phyloP scores from a whole-genome alignment of 306 rosid genomes.

The Rosa multiflora region DNA sequence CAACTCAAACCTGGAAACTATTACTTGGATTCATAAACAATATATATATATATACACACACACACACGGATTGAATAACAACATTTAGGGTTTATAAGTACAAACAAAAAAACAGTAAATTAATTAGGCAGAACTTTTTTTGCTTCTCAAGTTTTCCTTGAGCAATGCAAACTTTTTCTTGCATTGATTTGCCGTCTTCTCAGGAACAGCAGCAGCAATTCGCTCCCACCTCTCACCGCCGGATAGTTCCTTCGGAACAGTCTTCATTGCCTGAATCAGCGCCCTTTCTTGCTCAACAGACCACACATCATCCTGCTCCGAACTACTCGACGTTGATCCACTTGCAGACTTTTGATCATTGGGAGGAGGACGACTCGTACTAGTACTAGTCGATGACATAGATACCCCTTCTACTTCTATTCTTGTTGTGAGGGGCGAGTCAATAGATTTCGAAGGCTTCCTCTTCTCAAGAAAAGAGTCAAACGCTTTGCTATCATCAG shows the following conservation, averaged over 20 bases:
- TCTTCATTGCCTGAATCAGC: constrained; percentile 85
- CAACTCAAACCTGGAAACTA: no score
- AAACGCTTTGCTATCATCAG: constrained; percentile 83
- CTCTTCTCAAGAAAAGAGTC: constrained; percentile 94
- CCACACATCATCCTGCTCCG: constrained; percentile 73
- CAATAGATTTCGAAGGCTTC: constrained; percentile 74
- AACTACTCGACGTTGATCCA: constrained; percentile 45
- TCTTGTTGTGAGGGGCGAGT: constrained; percentile 82
- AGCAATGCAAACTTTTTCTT: constrained; percentile 70
- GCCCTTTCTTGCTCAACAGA: constrained; percentile 84
- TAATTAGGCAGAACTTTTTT: constrained; percentile 58
- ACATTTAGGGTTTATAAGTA: not conserved
- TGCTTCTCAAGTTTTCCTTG: constrained; percentile 89
- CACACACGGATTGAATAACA: not conserved
- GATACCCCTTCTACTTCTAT: constrained; percentile 60
- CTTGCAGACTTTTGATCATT: constrained; percentile 30
- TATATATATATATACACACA: no score
- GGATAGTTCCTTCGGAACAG: constrained; percentile 67
- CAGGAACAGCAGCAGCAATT: constrained; percentile 84
- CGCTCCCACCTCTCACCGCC: constrained; percentile 83
- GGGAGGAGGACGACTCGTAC: constrained; percentile 22
- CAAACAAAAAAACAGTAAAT: not conserved
- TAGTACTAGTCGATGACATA: constrained; percentile 27
- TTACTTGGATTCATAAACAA: no score
- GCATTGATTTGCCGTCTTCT: constrained; percentile 72